Evolutionary conservation across 306 rosid species (phyloP).

Genomic region (Vachellia pachyceras): DNA sequence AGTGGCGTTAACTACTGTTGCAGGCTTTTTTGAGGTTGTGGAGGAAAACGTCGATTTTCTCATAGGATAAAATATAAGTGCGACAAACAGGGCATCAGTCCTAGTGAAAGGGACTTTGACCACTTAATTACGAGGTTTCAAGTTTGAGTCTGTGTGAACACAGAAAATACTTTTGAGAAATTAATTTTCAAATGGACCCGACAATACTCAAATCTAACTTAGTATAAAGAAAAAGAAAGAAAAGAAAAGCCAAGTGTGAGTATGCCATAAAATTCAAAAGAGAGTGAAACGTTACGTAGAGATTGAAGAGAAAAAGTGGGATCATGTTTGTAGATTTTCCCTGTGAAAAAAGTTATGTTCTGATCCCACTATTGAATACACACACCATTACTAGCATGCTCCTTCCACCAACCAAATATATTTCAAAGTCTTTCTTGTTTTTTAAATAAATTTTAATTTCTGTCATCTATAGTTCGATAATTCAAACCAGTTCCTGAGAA

Average conservation of each 20-base stretch:
- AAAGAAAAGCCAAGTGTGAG: no score
- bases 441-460: not conserved
- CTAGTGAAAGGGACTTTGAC: no score
- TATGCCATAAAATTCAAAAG: constrained; percentile 53
- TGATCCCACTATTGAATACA: constrained; percentile 64
- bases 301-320: constrained; percentile 42
- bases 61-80: constrained; percentile 48
- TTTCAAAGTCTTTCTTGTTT: not conserved
- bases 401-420: constrained; percentile 42
- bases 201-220: no score
- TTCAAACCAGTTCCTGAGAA: not conserved
- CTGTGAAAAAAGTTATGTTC: constrained; percentile 47
- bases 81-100: no score
- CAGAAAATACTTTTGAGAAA: no score
- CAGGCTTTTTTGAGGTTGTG: constrained; percentile 52
- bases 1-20: constrained; percentile 70
- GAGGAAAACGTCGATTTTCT: constrained; percentile 63
- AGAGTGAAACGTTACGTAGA: constrained; percentile 17
- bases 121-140: no score
- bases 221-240: no score
- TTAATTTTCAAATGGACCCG: no score
- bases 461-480: not conserved
- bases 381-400: constrained; percentile 38
- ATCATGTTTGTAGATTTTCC: constrained; percentile 38
- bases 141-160: no score